Percentiles rank a stretch among this genome's conserved stretches.
phyloP scores from a whole-genome alignment of 169 alveolate species.

The Plasmodium malariae region DNA sequence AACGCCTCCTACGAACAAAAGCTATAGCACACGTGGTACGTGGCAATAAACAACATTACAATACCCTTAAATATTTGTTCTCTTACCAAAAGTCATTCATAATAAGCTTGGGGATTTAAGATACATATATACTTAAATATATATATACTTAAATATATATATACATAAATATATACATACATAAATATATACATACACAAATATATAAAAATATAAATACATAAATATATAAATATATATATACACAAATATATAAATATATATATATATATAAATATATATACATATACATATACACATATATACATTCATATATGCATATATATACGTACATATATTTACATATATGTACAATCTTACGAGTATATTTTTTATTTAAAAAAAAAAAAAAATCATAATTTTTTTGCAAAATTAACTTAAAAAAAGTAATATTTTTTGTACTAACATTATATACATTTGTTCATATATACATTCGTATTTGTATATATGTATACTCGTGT shows the following conservation, averaged over 20 bases:
- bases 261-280: too few relatives aligned
- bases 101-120: neutral
- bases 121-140: neutral
- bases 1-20: too few relatives aligned
- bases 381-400: neutral
- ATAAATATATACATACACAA: neutral
- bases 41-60: too few relatives aligned
- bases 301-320: neutral
- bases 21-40: too few relatives aligned
- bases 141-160: neutral
- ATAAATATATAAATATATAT: too few relatives aligned
- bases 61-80: too few relatives aligned
- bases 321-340: too few relatives aligned
- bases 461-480: too few relatives aligned
- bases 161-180: neutral
- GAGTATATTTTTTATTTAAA: neutral
- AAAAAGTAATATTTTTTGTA: neutral
- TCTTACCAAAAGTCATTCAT: neutral
- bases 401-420: neutral
- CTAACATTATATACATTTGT: too few relatives aligned
- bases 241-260: neutral
- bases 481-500: too few relatives aligned
- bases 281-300: neutral
- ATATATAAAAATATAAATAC: too few relatives aligned
- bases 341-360: neutral